Conservation (phyloP, 2,329 filamentous ascomycete species). For the Cladosporium sp. region DNA sequence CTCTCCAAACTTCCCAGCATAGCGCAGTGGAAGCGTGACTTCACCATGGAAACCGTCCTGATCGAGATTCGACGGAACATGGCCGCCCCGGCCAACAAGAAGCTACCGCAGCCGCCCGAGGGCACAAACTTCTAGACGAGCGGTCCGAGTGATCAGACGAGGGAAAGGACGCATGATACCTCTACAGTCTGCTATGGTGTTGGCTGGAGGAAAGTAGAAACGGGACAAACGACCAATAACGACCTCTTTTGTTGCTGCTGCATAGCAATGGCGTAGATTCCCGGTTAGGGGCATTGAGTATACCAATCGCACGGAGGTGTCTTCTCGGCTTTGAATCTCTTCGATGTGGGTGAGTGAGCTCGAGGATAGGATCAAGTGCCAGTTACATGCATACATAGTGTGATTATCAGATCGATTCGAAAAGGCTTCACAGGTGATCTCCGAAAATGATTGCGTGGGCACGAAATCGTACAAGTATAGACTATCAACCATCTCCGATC, state of each 20-base stretch:
- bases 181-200: neutral
- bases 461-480: no score
- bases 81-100: slow-evolving; percentile 87
- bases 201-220: neutral
- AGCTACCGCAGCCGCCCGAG: slow-evolving; percentile 88
- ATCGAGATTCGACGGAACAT: slow-evolving; percentile 85
- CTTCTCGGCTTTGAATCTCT: no score
- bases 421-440: no score
- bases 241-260: slow-evolving; percentile 8
- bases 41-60: slow-evolving; percentile 90
- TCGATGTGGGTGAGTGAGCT: no score
- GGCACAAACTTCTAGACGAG: slow-evolving; percentile 51
- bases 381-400: no score
- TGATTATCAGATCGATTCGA: no score
- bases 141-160: neutral
- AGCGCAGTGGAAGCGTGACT: slow-evolving; percentile 83
- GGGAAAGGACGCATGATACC: neutral
- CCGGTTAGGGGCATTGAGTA: no score
- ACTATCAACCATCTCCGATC: no score
- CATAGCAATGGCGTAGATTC: slow-evolving; percentile 8
- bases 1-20: slow-evolving; percentile 77
- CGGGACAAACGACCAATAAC: slow-evolving; percentile 9
- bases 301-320: no score
- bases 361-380: no score
- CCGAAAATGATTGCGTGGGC: no score